phyloP scores from a whole-genome alignment of 179 eudicot species.

The Silene coronaria region DNA sequence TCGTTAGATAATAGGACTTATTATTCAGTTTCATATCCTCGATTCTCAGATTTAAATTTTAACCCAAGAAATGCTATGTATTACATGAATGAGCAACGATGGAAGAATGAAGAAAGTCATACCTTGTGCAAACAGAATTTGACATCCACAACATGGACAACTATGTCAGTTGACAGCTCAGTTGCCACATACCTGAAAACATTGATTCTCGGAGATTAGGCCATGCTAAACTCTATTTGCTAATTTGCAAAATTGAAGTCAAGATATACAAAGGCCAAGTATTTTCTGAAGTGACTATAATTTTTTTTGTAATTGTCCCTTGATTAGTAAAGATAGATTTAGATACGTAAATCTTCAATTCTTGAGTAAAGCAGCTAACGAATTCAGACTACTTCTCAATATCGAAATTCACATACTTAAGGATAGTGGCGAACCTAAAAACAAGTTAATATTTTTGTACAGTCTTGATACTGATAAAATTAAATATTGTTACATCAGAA shows the following conservation, averaged over 20 bases:
- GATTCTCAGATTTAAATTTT: too few species aligned
- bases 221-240: background rate
- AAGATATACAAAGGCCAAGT: background rate
- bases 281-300: background rate
- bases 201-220: conserved; percentile 8
- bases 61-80: too few species aligned
- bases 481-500: background rate
- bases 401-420: too few species aligned
- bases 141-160: conserved; percentile 39
- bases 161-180: conserved; percentile 44
- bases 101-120: background rate
- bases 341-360: too few species aligned
- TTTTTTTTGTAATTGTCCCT: background rate
- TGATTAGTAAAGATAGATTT: too few species aligned
- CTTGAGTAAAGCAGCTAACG: too few species aligned
- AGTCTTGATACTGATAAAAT: background rate
- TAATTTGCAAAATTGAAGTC: background rate
- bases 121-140: conserved; percentile 53
- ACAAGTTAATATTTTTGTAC: too few species aligned
- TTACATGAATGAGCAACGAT: background rate
- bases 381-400: too few species aligned
- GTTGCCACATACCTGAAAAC: conserved; percentile 40
- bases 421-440: too few species aligned
- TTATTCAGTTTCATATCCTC: too few species aligned
- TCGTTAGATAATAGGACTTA: too few species aligned